These are phyloP conservation scores for Protea cynaroides DNA, from an alignment of 164 flowering plant species.

Conservation along the genomic window DNA sequence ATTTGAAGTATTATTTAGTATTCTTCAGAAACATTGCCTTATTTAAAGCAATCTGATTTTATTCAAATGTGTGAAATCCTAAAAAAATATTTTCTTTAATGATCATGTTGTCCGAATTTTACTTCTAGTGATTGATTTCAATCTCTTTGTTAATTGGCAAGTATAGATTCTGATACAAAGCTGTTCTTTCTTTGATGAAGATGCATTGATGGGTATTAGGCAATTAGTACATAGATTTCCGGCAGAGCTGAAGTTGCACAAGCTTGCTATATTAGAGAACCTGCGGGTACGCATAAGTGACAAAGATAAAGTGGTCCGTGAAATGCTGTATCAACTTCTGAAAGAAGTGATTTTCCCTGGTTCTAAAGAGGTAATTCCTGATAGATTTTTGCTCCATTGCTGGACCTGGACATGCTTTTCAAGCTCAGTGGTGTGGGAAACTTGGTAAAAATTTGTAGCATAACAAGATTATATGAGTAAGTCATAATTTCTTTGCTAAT, in stretches of 20 bases:
- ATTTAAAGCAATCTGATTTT: background rate
- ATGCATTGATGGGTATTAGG: slow-evolving; percentile 76
- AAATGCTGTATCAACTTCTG: slow-evolving; percentile 64
- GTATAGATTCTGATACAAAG: background rate
- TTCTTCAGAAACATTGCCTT: no score
- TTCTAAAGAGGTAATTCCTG: slow-evolving; percentile 51
- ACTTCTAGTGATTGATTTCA: background rate
- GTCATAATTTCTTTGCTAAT: background rate
- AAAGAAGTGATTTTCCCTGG: slow-evolving; percentile 61
- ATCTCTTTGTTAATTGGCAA: background rate
- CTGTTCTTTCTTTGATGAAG: slow-evolving; percentile 26
- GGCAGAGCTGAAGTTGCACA: slow-evolving; percentile 57
- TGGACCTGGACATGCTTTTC: background rate
- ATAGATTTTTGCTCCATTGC: background rate
- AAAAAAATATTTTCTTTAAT: background rate
- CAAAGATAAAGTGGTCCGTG: slow-evolving; percentile 72
- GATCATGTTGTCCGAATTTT: background rate
- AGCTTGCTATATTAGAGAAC: slow-evolving; percentile 66
- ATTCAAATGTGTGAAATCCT: no score
- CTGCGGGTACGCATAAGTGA: slow-evolving; percentile 84
- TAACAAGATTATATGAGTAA: background rate
- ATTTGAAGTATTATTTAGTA: no score
- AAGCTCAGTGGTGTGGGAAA: background rate
- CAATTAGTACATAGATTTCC: slow-evolving; percentile 60
- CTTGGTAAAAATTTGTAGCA: no score